phyloP scores from a whole-genome alignment of 768 basidiomycete genomes.

The Sporobolomyces pararoseus region DNA sequence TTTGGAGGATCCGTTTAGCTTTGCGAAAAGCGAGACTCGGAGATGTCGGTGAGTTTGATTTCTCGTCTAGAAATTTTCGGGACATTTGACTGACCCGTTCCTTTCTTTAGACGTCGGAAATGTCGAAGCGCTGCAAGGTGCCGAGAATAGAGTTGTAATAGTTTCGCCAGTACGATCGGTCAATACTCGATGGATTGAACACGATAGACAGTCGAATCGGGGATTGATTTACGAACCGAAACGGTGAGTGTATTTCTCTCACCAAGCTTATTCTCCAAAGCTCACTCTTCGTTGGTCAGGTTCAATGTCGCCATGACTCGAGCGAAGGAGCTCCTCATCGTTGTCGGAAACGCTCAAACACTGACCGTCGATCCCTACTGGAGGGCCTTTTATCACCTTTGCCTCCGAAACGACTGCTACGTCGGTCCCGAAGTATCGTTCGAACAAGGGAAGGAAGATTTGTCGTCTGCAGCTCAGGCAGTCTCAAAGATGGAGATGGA shows the following conservation, averaged over 20 bases:
- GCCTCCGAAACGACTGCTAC: slow-evolving; percentile 44
- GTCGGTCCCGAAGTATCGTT: slow-evolving; percentile 22
- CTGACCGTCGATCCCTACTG: slow-evolving; percentile 47
- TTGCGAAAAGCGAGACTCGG: slow-evolving; percentile 43
- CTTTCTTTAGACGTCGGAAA: slow-evolving; percentile 47
- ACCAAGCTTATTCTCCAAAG: too few relatives aligned
- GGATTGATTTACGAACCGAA: slow-evolving; percentile 50
- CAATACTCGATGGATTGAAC: slow-evolving; percentile 44
- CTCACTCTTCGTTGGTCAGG: slow-evolving; percentile 26
- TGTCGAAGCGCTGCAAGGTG: slow-evolving; percentile 50
- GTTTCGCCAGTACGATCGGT: slow-evolving; percentile 45
- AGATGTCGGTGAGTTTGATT: slow-evolving; percentile 42
- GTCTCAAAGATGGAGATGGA: slow-evolving; percentile 33
- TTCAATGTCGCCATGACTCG: slow-evolving; percentile 52
- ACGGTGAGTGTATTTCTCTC: slow-evolving; percentile 43
- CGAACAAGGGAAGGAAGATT: background rate
- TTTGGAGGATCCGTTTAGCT: slow-evolving; percentile 48
- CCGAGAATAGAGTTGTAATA: slow-evolving; percentile 47
- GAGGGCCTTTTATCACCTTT: slow-evolving; percentile 48
- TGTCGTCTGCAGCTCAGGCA: slow-evolving; percentile 7
- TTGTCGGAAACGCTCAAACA: slow-evolving; percentile 48
- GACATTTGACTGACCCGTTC: background rate
- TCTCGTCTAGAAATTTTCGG: background rate
- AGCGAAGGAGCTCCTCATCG: slow-evolving; percentile 50
- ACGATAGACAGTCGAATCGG: slow-evolving; percentile 47